Evolutionary conservation across 116 monocot species (phyloP).

Genomic region (Papilionanthe hybrid): DNA sequence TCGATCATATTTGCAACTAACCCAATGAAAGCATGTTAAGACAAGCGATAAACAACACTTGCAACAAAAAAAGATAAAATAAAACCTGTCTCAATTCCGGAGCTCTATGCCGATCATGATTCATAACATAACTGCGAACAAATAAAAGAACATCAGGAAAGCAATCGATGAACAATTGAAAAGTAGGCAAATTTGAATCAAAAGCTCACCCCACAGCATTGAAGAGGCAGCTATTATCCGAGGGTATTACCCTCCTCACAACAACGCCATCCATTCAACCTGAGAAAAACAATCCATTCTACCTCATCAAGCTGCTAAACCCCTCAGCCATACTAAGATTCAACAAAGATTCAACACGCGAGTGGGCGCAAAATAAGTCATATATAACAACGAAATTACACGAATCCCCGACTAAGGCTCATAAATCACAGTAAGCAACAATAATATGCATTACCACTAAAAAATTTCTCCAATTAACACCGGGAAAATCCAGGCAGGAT

Average conservation of each 20-base stretch:
- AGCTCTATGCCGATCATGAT: slow-evolving; percentile 73
- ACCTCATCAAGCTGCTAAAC: background rate
- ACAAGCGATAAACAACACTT: background rate
- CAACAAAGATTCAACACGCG: background rate
- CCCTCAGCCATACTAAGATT: background rate
- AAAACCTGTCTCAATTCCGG: slow-evolving; percentile 84
- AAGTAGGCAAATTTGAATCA: background rate
- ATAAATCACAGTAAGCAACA: background rate
- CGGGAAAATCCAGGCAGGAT: no score
- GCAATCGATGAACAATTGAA: background rate
- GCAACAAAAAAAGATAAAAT: background rate
- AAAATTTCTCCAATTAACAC: no score
- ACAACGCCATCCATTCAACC: slow-evolving; percentile 66
- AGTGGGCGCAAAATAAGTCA: no score
- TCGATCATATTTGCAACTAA: background rate
- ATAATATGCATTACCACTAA: no score
- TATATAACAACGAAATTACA: background rate
- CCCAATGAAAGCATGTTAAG: background rate
- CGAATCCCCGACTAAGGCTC: background rate
- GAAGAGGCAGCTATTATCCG: slow-evolving; percentile 97
- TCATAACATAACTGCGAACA: slow-evolving; percentile 71
- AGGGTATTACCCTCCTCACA: slow-evolving; percentile 87
- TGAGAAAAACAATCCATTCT: background rate
- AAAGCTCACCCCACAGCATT: slow-evolving; percentile 83
- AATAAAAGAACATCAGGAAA: background rate